phyloP scores from a whole-genome alignment of 1,284 basidiomycete genomes.

The Rhodotorula sp. region DNA sequence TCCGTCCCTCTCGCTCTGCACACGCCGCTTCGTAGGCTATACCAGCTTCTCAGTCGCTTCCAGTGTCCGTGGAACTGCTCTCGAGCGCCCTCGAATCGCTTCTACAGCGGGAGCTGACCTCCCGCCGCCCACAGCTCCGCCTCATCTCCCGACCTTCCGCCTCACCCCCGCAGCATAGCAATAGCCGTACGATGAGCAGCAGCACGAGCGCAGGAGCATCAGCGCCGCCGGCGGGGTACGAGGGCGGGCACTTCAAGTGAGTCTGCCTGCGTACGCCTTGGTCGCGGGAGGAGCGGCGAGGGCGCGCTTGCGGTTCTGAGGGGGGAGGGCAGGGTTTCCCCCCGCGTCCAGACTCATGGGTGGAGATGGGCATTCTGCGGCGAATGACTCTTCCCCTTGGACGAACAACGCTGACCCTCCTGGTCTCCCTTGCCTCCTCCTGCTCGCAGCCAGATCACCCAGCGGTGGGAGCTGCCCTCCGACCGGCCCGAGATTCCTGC shows the following conservation, averaged over 20 bases:
- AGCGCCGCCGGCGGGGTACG: slow-evolving; percentile 1
- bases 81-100: background rate
- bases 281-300: background rate
- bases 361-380: too few relatives aligned
- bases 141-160: background rate
- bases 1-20: background rate
- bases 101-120: background rate
- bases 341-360: too few relatives aligned
- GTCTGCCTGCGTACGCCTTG: background rate
- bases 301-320: too few relatives aligned
- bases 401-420: background rate
- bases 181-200: background rate
- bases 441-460: slow-evolving; percentile 25
- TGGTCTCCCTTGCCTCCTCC: too few relatives aligned
- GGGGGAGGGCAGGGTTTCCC: too few relatives aligned
- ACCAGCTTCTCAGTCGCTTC: background rate
- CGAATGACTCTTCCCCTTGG: too few relatives aligned
- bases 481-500: slow-evolving; percentile 7
- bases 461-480: slow-evolving; percentile 15
- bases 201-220: too few relatives aligned
- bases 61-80: background rate
- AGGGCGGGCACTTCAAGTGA: slow-evolving; percentile 18
- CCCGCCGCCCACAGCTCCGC: background rate
- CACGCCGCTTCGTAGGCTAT: background rate
- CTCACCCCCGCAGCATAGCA: accelerated